Conservation (phyloP, 2,329 filamentous ascomycete species). For the Rutstroemia sp. region DNA sequence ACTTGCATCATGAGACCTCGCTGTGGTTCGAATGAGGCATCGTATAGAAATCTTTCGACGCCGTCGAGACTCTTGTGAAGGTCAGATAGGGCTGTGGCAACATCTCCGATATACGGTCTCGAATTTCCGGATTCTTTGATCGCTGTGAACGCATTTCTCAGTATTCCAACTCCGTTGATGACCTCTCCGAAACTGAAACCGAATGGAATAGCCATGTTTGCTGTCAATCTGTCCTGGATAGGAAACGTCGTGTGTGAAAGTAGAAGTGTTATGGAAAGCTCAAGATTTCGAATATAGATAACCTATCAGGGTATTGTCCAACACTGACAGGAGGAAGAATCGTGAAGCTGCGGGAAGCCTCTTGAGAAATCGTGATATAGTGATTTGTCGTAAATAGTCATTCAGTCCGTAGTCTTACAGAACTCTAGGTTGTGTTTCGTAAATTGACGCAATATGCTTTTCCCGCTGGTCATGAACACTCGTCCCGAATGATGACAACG, state of each 20-base stretch:
- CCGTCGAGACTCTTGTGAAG: slow-evolving; percentile 4
- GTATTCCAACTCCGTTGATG: slow-evolving; percentile 4
- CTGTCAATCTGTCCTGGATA: background rate
- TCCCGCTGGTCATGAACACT: background rate
- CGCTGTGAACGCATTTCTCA: slow-evolving; percentile 3
- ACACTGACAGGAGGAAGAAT: slow-evolving; percentile 3
- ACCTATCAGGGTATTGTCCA: background rate
- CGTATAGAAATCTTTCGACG: slow-evolving; percentile 5
- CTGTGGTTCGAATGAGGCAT: background rate
- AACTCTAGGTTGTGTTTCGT: background rate
- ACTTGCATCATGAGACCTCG: slow-evolving; percentile 8
- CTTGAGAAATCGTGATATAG: slow-evolving; percentile 8
- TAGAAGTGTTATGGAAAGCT: background rate
- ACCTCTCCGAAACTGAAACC: slow-evolving; percentile 8
- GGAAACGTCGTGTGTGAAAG: background rate
- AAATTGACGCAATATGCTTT: background rate
- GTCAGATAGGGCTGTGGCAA: slow-evolving; percentile 3
- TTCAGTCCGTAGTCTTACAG: slow-evolving; percentile 1
- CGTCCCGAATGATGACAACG: background rate
- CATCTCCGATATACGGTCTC: slow-evolving; percentile 3
- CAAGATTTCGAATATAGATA: background rate
- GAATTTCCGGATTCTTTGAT: slow-evolving; percentile 3
- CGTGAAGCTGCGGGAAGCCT: slow-evolving; percentile 7
- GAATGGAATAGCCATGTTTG: slow-evolving; percentile 7
- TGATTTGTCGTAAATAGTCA: slow-evolving; percentile 7